Base-by-base conservation (phyloP, 2,329 filamentous ascomycete genomes). In the Microcera coccophila region DNA sequence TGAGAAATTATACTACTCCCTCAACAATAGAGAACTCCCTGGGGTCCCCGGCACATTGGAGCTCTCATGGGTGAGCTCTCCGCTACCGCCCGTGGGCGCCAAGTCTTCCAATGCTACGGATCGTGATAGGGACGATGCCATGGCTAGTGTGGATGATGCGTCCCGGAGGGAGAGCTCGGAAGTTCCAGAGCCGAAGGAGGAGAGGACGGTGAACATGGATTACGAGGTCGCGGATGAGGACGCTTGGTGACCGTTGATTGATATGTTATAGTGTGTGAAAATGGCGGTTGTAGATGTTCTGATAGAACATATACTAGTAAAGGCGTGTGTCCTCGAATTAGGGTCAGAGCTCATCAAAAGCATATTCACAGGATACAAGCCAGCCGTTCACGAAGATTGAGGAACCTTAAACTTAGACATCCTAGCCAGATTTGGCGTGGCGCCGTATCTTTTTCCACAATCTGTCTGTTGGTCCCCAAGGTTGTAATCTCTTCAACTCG, bases 1-100 rank as follows among this genome's bases (percentile, higher is more conserved):
- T 4, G 87, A 91, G 61, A 81, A 75, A 50, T 83, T 85, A 55
- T 78, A 76, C 67, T 78, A 79, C 54, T 71, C 76, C 20, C 65
- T 80, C n/a, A 61, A 76, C 36, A 72, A 72, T 35, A 73, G 74
- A 33, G 67, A 75, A 16, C 78, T 90, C 31, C 79, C 82, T 0
- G 78, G 80, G 5, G 66, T 87, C 10, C 67, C 74, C 2, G 81
- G 78, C 32, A 76, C 76, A 35, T 70, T 89, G 11, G 81, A 87
- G 41, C 62, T 87, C 29, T 63, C 76, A 1, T 91, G 87, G 87
- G 72, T 72, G 18, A 68, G 54, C 26, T 50, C 54, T 18, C 50
- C 62, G 11, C 47, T 60, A 4, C 49, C 56, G 1, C 55, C 58
- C 5, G 55, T 54, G 15, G 50, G 50, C n/a, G 22, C 39, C 5